phyloP scores from a whole-genome alignment of 164 flowering plant genomes.

The Liriodendron chinense region DNA sequence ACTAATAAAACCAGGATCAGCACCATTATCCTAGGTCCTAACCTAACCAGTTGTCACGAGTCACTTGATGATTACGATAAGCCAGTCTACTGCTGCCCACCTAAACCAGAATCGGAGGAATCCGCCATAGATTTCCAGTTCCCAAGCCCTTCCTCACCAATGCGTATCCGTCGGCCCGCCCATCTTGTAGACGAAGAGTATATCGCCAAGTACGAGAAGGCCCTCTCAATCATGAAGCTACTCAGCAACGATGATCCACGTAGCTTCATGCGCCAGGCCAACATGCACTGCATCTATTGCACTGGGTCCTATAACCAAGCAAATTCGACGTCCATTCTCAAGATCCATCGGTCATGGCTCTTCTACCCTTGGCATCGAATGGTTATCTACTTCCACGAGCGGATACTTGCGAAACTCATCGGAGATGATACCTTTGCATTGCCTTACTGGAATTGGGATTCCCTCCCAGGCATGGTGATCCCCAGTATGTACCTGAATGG shows the following conservation, averaged over 20 bases:
- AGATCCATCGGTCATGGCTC: constrained; percentile 29
- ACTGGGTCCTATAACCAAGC: constrained; percentile 25
- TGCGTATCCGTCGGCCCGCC: constrained; percentile 56
- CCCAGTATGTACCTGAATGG: constrained; percentile 20
- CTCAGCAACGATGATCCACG: constrained; percentile 23
- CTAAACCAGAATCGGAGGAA: constrained; percentile 22
- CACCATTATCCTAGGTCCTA: constrained; percentile 9
- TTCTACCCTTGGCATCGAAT: constrained; percentile 30
- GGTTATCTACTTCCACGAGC: constrained; percentile 26
- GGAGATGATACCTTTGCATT: constrained; percentile 25
- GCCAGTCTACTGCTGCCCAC: constrained; percentile 57
- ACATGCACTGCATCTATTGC: constrained; percentile 31
- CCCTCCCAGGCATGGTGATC: constrained; percentile 22
- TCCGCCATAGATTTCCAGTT: constrained; percentile 42
- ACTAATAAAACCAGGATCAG: not conserved
- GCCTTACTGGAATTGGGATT: constrained; percentile 33
- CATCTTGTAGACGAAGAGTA: constrained; percentile 38
- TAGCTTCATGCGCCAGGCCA: constrained; percentile 21
- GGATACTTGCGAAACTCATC: constrained; percentile 21
- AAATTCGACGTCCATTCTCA: constrained; percentile 32
- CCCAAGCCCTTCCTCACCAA: constrained; percentile 26
- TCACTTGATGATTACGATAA: constrained; percentile 3
- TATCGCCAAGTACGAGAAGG: constrained; percentile 48
- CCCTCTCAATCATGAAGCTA: constrained; percentile 26
- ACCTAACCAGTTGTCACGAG: constrained; percentile 19